Conservation (phyloP, 1,284 basidiomycete species). For the Ceratobasidium sp. region DNA sequence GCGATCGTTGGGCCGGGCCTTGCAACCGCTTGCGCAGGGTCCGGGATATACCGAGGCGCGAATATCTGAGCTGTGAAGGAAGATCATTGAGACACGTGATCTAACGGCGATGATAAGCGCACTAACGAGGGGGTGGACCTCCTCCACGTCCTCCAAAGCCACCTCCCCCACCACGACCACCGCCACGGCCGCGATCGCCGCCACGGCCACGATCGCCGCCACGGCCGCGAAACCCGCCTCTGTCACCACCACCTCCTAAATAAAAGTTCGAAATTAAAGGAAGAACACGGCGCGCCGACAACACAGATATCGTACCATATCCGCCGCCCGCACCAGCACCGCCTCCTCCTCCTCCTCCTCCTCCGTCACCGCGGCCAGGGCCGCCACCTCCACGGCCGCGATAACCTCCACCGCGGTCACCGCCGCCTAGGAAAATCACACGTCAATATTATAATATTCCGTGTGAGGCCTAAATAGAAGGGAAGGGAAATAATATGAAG, state of each 20-base stretch:
- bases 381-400: slow-evolving; percentile 7
- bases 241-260: neutral
- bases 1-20: slow-evolving; percentile 13
- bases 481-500: neutral
- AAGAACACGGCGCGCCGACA: neutral
- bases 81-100: neutral
- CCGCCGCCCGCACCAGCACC: too few species aligned
- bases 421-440: neutral
- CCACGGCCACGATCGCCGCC: neutral
- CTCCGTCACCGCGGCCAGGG: too few species aligned
- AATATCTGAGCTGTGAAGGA: neutral
- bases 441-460: neutral
- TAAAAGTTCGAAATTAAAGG: too few species aligned
- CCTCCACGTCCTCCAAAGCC: slow-evolving; percentile 1
- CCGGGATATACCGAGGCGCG: neutral
- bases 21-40: neutral
- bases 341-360: slow-evolving; percentile 7
- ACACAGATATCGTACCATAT: neutral
- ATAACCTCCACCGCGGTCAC: neutral
- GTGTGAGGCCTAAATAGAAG: too few species aligned
- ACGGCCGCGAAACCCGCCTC: too few species aligned
- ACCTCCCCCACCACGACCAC: neutral
- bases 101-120: neutral
- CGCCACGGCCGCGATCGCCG: slow-evolving; percentile 6
- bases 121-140: neutral